Evolutionary conservation across 2,329 filamentous ascomycete genomes (phyloP), one percentile per base, ranked within the genome.

Genomic region (Diaporthe amygdali): DNA sequence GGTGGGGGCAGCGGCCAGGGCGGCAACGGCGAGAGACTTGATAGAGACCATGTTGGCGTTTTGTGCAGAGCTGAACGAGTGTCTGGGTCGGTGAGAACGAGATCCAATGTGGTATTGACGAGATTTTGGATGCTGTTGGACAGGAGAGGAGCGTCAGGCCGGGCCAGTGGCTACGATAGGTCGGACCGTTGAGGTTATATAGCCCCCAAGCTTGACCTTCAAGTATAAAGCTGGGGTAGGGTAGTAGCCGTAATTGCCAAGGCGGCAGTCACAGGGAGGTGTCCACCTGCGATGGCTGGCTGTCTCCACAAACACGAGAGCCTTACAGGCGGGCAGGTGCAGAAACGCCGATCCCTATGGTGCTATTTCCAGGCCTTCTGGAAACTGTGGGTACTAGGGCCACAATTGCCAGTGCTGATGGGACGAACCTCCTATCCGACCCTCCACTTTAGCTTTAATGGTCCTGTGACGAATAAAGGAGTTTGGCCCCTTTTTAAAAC

Each of bases 1-100:
- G 39, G 76, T 56, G 54, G 76, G 72, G 8, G 76, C 72, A 32
- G 73, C 73, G 49, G 76, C 72, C 41, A 76, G 51, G 59, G 76
- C 72, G 66, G 74, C 69, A 41, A 68, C 70, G 63, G 76, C 39
- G 74, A 78, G 71, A 30, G 59, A 70, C 32, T 69, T 70, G 52
- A 70, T 32, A 30, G 67, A 72, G 30, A 72, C 67, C 70, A 72
- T 72, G 3, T 69, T 72, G 56, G 41, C 47, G 34, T 27, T 63
- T 37, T 61, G 63, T 49, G 44, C 8, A 14, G 27, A 8, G 37
- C n/a, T 34, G 27, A 37, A 63, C 41, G 46, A 68, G 37, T 32
- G 44, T 64, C 30, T 64, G 59, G 59, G 44, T 5, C 30, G 44
- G 59, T 20, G 27, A 34, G 59, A 47, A 63, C 41, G 56, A 47